These are phyloP conservation scores for Cyclotella choctawhatcheeana DNA, from an alignment of 108 stramenopile species.

Conservation along the genomic window DNA sequence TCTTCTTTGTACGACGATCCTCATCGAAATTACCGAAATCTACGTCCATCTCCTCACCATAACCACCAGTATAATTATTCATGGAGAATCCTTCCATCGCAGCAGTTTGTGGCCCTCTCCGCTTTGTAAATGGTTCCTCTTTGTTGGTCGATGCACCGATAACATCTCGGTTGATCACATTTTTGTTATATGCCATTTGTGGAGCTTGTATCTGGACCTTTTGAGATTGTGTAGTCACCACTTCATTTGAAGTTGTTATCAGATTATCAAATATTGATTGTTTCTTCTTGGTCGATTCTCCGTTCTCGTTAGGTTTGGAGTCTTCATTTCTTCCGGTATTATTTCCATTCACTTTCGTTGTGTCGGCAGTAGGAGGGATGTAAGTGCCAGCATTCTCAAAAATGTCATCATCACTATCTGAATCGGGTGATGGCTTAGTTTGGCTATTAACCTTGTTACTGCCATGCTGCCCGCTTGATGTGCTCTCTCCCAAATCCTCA, in stretches of 20 bases:
- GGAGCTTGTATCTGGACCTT: conserved; percentile 3
- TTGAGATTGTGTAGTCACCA: conserved; percentile 2
- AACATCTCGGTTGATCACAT: conserved; percentile 51
- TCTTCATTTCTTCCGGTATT: neutral
- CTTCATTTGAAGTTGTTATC: conserved; percentile 2
- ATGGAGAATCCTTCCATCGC: conserved; percentile 50
- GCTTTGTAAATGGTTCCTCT: conserved; percentile 3
- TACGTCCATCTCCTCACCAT: conserved; percentile 67
- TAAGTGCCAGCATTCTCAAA: conserved; percentile 72
- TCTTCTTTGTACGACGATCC: conserved; percentile 20
- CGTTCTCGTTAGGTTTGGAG: neutral
- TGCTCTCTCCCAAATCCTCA: no score
- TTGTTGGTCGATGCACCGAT: conserved; percentile 28
- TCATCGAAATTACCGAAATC: conserved; percentile 57
- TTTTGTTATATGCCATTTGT: conserved; percentile 11
- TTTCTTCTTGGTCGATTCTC: conserved; percentile 6
- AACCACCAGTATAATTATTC: conserved; percentile 48
- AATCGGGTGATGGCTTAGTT: conserved; percentile 6
- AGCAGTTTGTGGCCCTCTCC: conserved; percentile 34
- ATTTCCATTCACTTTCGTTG: neutral
- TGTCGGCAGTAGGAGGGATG: conserved; percentile 37
- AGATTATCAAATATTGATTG: conserved; percentile 50
- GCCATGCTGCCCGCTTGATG: neutral
- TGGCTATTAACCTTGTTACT: neutral
- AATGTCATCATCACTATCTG: conserved; percentile 74